These are phyloP conservation scores for Penium margaritaceum DNA, from an alignment of 139 green algal species.

Conservation along the genomic window DNA sequence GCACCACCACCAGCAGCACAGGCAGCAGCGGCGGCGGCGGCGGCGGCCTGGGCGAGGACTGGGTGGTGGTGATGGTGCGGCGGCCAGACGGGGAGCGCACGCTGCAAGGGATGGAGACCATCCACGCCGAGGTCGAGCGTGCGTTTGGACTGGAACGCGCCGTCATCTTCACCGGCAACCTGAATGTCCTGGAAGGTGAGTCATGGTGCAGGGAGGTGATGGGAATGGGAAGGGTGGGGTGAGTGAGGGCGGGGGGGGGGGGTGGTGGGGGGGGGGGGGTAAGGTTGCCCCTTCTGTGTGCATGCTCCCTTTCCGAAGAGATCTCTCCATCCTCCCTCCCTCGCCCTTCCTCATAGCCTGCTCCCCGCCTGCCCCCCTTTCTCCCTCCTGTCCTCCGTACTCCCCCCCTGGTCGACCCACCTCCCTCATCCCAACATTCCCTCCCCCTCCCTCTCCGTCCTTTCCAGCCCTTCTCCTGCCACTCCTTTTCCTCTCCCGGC, in stretches of 20 bases:
- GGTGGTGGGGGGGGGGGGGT: not conserved
- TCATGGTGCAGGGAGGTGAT: not conserved
- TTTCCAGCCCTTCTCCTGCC: no score
- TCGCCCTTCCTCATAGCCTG: no score
- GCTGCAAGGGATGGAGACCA: not conserved
- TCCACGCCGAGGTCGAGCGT: not conserved
- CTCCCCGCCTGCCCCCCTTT: no score
- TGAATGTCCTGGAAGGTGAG: constrained; percentile 18
- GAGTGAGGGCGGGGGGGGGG: not conserved
- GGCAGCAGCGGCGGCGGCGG: not conserved
- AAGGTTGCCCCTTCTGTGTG: no score
- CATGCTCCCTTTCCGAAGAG: no score
- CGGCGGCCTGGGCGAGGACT: not conserved
- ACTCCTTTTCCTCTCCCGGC: no score
- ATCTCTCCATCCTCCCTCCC: no score
- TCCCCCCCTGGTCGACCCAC: no score
- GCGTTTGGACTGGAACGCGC: constrained; percentile 7
- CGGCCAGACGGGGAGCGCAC: not conserved
- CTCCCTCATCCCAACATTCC: no score
- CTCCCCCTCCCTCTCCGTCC: no score
- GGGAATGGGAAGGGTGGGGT: not conserved
- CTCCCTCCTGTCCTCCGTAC: no score
- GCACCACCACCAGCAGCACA: not conserved
- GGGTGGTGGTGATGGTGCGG: constrained; percentile 9
- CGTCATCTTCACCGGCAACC: constrained; percentile 5